phyloP scores from a whole-genome alignment of 2,329 filamentous ascomycete genomes.

The Fusarium keratoplasticum region DNA sequence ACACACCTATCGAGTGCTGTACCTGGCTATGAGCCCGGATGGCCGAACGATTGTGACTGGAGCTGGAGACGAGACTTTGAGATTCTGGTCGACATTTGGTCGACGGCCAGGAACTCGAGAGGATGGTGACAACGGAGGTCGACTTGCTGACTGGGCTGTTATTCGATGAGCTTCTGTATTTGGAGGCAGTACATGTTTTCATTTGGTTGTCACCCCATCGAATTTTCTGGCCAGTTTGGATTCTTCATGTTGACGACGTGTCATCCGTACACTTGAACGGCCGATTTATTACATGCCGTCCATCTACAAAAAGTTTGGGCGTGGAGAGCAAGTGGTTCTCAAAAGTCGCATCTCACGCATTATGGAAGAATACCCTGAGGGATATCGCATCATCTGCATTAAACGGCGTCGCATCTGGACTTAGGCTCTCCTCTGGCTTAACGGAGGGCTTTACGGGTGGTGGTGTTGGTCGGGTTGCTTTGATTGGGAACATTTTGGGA shows the following conservation, averaged over 20 bases:
- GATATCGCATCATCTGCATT: constrained; percentile 45
- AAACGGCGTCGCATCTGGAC: constrained; percentile 45
- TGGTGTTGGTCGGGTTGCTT: constrained; percentile 43
- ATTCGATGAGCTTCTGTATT: constrained; percentile 67
- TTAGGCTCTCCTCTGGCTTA: constrained; percentile 32
- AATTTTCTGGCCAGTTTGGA: not conserved
- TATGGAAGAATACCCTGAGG: constrained; percentile 38
- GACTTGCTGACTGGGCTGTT: constrained; percentile 82
- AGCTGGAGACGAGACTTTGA: constrained; percentile 92
- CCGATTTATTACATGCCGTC: not conserved
- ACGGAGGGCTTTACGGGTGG: constrained; percentile 22
- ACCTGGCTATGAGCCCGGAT: constrained; percentile 97
- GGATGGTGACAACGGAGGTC: constrained; percentile 71
- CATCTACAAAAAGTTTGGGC: constrained; percentile 7
- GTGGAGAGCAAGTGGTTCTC: constrained; percentile 23
- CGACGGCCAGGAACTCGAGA: constrained; percentile 79
- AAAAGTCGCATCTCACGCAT: constrained; percentile 34
- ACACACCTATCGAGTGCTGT: constrained; percentile 95
- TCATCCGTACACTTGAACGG: not conserved
- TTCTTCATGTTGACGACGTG: not conserved
- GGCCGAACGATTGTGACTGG: constrained; percentile 94
- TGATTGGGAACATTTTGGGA: constrained; percentile 31
- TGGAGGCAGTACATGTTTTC: not conserved
- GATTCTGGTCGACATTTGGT: constrained; percentile 98
- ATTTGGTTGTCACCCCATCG: not conserved